These are phyloP conservation scores for Tolypocladium album DNA, from an alignment of 2,329 filamentous ascomycete species.

Conservation along the genomic window DNA sequence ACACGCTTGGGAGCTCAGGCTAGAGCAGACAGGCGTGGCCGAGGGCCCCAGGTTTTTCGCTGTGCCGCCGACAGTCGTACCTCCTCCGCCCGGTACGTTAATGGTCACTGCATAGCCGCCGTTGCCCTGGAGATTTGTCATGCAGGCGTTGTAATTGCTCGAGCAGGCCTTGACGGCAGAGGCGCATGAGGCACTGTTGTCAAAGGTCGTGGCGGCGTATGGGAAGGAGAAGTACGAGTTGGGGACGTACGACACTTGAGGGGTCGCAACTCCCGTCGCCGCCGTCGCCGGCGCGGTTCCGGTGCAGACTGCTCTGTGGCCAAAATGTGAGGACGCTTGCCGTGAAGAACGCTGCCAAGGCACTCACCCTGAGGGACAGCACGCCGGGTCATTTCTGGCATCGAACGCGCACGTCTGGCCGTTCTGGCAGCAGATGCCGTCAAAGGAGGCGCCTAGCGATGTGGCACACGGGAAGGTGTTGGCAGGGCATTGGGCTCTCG, in stretches of 20 bases:
- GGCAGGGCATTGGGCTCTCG: conserved; percentile 29
- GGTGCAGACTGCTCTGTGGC: conserved; percentile 40
- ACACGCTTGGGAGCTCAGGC: conserved; percentile 42
- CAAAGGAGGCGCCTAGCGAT: conserved; percentile 33
- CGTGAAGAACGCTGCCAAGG: conserved; percentile 2
- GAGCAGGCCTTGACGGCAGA: conserved; percentile 41
- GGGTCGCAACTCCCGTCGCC: conserved; percentile 22
- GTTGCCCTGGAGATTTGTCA: conserved; percentile 32
- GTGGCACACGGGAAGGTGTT: conserved; percentile 40
- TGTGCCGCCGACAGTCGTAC: conserved; percentile 37
- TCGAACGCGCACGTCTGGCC: conserved; percentile 41
- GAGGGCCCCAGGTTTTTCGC: conserved; percentile 28
- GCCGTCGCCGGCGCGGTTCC: conserved; percentile 36
- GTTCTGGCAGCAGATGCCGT: conserved; percentile 38
- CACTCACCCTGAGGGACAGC: conserved; percentile 41
- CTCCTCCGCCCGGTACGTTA: conserved; percentile 40
- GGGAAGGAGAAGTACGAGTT: conserved; percentile 53
- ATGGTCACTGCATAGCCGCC: conserved; percentile 43
- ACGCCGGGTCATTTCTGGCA: conserved; percentile 36
- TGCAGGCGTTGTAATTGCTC: conserved; percentile 42
- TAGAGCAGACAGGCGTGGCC: conserved; percentile 44
- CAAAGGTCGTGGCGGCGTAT: conserved; percentile 41
- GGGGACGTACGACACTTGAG: conserved; percentile 37
- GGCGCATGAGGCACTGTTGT: conserved; percentile 38
- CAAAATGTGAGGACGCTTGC: neutral